Percentiles rank a stretch among this genome's conserved stretches.
Evolutionary conservation across 2,329 filamentous ascomycete species (phyloP).

Genomic region (Aspergillus latus): DNA sequence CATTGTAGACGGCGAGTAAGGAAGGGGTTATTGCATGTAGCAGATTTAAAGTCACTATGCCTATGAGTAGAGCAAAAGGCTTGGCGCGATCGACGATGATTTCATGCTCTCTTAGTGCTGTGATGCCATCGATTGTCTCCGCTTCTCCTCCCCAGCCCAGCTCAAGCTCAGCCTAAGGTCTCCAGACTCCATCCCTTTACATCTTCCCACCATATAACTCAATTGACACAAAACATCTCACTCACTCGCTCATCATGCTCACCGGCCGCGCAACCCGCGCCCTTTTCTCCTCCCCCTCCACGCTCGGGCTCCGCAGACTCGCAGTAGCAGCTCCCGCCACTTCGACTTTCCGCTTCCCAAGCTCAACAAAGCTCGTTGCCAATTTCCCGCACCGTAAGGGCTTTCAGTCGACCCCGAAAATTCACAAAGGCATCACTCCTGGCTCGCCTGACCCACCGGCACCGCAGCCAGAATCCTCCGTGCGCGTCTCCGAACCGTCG

Average conservation of each 20-base stretch:
- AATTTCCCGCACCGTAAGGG: constrained; percentile 18
- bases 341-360: constrained; percentile 19
- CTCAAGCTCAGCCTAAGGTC: background rate
- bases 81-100: constrained; percentile 12
- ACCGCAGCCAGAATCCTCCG: constrained; percentile 37
- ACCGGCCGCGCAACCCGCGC: constrained; percentile 47
- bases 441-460: constrained; percentile 55
- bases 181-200: background rate
- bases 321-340: constrained; percentile 16
- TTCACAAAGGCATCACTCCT: constrained; percentile 58
- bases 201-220: background rate
- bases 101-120: constrained; percentile 4
- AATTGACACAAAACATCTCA: background rate
- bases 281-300: constrained; percentile 22
- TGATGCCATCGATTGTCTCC: constrained; percentile 5
- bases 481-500: constrained; percentile 55
- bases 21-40: background rate
- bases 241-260: constrained; percentile 31
- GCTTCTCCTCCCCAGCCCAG: background rate
- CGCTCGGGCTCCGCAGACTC: constrained; percentile 22
- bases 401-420: constrained; percentile 39
- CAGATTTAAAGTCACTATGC: background rate
- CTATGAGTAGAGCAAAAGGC: background rate
- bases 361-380: constrained; percentile 7
- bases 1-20: too few species aligned